Evolutionary conservation across 805 yeast genomes (phyloP).

Genomic region (Cephaloascus fragrans): DNA sequence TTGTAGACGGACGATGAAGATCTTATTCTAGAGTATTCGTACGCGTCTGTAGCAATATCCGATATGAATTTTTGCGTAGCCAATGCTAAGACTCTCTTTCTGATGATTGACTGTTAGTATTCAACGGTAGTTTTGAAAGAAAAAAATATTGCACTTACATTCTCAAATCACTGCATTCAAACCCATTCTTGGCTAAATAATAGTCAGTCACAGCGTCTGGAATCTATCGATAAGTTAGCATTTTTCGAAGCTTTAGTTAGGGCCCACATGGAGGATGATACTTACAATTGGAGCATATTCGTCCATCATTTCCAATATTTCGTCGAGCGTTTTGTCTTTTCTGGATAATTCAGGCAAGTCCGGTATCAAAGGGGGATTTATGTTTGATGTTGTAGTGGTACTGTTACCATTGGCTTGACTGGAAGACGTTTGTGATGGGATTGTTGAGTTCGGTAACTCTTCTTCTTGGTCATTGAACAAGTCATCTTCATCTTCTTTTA

Average conservation of each 20-base stretch:
- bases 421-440: slow-evolving; percentile 1
- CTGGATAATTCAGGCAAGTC: slow-evolving; percentile 61
- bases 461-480: slow-evolving; percentile 13
- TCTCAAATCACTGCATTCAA: slow-evolving; percentile 67
- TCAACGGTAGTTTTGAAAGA: no score
- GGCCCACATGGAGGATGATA: neutral
- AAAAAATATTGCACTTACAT: slow-evolving; percentile 17
- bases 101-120: no score
- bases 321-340: slow-evolving; percentile 75
- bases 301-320: slow-evolving; percentile 80
- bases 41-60: slow-evolving; percentile 94
- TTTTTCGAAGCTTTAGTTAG: no score
- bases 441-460: slow-evolving; percentile 3
- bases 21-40: slow-evolving; percentile 87
- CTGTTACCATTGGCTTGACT: neutral
- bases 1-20: slow-evolving; percentile 82
- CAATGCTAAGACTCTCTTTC: slow-evolving; percentile 73
- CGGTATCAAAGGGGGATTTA: slow-evolving; percentile 19
- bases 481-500: slow-evolving; percentile 14
- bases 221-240: slow-evolving; percentile 24
- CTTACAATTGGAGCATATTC: slow-evolving; percentile 74
- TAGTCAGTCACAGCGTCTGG: slow-evolving; percentile 96
- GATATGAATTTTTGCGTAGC: slow-evolving; percentile 95
- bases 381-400: slow-evolving; percentile 3
- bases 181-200: slow-evolving; percentile 77